Conservation (phyloP, 140 eudicot species). For the Erigeron philadelphicus region DNA sequence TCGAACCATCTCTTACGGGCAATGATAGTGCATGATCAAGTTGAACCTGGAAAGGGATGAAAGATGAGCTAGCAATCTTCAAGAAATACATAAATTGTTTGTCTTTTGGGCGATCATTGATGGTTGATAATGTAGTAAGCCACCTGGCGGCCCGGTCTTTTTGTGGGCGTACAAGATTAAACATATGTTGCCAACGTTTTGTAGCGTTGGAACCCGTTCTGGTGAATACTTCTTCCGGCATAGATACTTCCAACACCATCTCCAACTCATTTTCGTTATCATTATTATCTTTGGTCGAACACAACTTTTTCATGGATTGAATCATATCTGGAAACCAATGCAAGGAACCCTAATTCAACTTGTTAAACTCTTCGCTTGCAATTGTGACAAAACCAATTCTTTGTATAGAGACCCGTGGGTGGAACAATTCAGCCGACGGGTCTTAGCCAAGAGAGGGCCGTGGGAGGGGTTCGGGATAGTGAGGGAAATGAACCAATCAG, state of each 20-base stretch:
- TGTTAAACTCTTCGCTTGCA: not conserved
- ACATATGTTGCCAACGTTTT: constrained; percentile 65
- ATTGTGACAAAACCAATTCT: not conserved
- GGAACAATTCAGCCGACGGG: not conserved
- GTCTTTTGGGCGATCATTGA: constrained; percentile 24
- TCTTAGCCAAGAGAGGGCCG: not conserved
- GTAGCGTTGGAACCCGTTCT: constrained; percentile 52
- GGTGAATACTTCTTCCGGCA: constrained; percentile 75
- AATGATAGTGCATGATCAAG: constrained; percentile 38
- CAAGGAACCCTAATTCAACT: not conserved
- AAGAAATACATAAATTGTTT: constrained; percentile 61
- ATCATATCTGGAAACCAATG: constrained; percentile 19
- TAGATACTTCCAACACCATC: constrained; percentile 80
- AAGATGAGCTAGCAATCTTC: constrained; percentile 61
- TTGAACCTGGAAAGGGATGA: constrained; percentile 63
- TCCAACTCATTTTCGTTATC: constrained; percentile 72
- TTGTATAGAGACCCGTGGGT: not conserved
- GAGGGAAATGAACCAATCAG: not conserved
- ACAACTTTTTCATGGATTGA: constrained; percentile 55
- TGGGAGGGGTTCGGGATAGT: not conserved
- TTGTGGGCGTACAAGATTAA: constrained; percentile 49
- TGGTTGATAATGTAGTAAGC: constrained; percentile 26
- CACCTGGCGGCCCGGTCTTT: constrained; percentile 28
- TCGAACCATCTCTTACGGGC: constrained; percentile 56
- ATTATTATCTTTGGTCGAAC: constrained; percentile 39